Evolutionary conservation across 2,329 filamentous ascomycete species (phyloP), one percentile per base, ranked within the genome.

Genomic region (Stagonosporopsis rhizophila): DNA sequence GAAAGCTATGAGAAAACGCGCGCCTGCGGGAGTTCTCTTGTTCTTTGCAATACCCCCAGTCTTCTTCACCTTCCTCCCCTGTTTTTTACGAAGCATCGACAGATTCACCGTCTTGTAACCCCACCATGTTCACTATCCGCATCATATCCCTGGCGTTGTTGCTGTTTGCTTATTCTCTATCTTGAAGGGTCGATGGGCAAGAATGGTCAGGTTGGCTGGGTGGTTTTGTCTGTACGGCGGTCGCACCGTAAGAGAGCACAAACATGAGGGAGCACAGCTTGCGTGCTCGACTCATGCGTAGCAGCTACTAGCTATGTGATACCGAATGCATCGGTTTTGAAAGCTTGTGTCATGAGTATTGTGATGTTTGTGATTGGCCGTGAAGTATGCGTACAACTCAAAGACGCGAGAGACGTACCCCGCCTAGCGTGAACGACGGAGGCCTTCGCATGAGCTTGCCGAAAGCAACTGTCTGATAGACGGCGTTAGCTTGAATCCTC

Each of bases 21-120:
- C n/a, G n/a, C 50, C 46, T 56, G 54, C 52, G 60, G 49, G 52
- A 54, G 56, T 59, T 59, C 45, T 49, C 47, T 60, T 65, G 60
- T 65, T 56, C 58, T 60, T 65, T 40, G 63, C 61, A 68, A 66
- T 62, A 63, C 59, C 60, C 58, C 65, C 59, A 44, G 47, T n/a
- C n/a, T n/a, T 57, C 57, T 58, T 55, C 54, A 58, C 58, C 52
- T 57, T 65, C 70, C 68, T 64, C 65, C 65, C 62, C 56, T 64
- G n/a, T 75, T 67, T 66, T 68, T 57, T 66, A 74, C 68, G 68
- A 70, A 74, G 67, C 72, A 73, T 75, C 61, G 64, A 73, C 41
- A 68, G 73, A 77, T 77, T 72, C 74, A 76, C 73, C 74, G 73
- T 77, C 73, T 71, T 76, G 74, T 77, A 75, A 71, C 71, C 70